Conservation (phyloP, 2,329 filamentous ascomycete species). For the Biscogniauxia mediterranea region DNA sequence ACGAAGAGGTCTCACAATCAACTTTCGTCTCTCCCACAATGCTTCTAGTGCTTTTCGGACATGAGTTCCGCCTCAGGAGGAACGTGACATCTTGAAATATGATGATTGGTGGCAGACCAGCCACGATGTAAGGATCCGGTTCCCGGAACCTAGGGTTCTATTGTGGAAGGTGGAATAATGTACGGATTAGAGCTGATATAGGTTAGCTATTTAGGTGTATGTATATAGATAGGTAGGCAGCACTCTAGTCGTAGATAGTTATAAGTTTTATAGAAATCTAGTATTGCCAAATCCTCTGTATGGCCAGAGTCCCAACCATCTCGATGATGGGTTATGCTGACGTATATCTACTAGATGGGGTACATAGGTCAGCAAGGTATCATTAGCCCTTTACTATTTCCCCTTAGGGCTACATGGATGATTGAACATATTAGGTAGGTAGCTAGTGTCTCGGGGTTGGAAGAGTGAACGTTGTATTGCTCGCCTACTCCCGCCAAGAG, state of each 20-base stretch:
- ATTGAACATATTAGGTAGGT: neutral
- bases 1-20: neutral
- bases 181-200: neutral
- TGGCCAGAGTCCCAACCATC: neutral
- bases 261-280: neutral
- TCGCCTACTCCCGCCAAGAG: neutral
- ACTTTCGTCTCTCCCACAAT: neutral
- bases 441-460: neutral
- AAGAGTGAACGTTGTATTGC: neutral
- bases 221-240: too few relatives aligned
- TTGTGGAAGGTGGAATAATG: neutral
- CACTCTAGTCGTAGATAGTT: neutral
- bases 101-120: neutral
- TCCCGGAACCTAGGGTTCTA: neutral
- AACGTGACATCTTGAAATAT: neutral
- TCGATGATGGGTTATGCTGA: neutral
- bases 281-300: neutral
- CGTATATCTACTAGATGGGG: neutral
- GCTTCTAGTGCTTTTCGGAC: neutral
- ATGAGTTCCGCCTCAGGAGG: neutral
- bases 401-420: neutral
- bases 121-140: neutral
- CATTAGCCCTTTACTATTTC: too few relatives aligned
- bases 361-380: neutral
- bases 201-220: neutral